These are phyloP conservation scores for Pseudoturritis turrita DNA, from an alignment of 345 rosid species.

Conservation along the genomic window DNA sequence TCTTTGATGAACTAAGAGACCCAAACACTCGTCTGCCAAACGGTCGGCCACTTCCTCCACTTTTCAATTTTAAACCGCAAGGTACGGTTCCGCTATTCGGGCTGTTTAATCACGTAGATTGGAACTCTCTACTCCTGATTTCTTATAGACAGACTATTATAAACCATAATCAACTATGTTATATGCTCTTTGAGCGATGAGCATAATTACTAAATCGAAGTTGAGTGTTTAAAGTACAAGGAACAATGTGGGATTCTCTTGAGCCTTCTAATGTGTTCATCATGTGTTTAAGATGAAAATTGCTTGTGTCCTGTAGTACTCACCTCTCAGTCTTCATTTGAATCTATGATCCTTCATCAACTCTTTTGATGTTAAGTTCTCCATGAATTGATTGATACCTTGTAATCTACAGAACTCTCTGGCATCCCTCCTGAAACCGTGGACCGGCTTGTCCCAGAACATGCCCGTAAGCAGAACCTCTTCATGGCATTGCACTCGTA, in stretches of 20 bases:
- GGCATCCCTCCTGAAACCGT: constrained; percentile 55
- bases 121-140: too few relatives aligned
- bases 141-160: too few relatives aligned
- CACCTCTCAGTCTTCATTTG: not conserved
- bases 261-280: not conserved
- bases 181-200: not conserved
- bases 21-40: constrained; percentile 62
- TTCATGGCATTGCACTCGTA: constrained; percentile 82
- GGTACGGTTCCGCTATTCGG: constrained; percentile 9
- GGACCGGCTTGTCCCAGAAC: constrained; percentile 69
- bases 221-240: not conserved
- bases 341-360: not conserved
- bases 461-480: constrained; percentile 78
- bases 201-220: too few relatives aligned
- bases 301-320: not conserved
- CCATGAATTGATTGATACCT: not conserved
- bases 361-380: not conserved
- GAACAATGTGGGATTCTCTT: not conserved
- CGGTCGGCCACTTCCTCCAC: constrained; percentile 68
- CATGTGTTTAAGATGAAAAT: not conserved
- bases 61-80: constrained; percentile 49
- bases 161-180: not conserved
- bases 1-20: constrained; percentile 69
- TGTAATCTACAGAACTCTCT: constrained; percentile 48
- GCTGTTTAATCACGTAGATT: too few relatives aligned